Evolutionary conservation across 1,284 basidiomycete genomes (phyloP), one percentile per base, ranked within the genome.

Genomic region (Puccinia hordei): DNA sequence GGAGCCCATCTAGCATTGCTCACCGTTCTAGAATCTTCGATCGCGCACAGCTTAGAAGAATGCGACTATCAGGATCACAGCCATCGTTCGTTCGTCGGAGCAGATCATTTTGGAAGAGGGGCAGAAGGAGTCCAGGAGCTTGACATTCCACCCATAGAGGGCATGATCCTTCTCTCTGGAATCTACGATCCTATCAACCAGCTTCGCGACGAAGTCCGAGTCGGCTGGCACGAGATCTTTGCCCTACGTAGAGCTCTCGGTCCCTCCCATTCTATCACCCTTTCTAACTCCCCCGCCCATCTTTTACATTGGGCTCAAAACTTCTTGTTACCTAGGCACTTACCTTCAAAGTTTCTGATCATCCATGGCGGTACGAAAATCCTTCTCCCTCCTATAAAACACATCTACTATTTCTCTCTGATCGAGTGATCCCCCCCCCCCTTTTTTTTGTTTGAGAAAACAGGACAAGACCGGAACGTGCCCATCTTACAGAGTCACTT

Each of bases 21-120:
- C 35, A 85, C 85, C 15, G 79, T 86, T 10, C 82, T 85, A 6
- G 85, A 87, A 69, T 84, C 85, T 77, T 85, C 86, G n/a, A 85
- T 86, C 22, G 85, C 86, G 30, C 46, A 53, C n/a, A 59, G 49
- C 41, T 0, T 49, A 15, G 63, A 13, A 4, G 61, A 2, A 8
- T 17, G 38, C 8, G 61, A 10, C 15, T 38, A 38, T 24, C n/a
- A n/a, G n/a, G n/a, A n/a, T n/a, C n/a, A n/a, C n/a, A n/a, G n/a
- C 41, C 68, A 24, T 27, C 19, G 6, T 38, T 44, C 65, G 46
- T 24, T 22, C 35, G 51, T 27, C 30, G 38, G 38, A 41, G 38
- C 38, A 41, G 38, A 12, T 41, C 38, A 4, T 4, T 12, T 41
- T 4, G 38, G 6, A 4, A 12, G 12, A 4, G 38, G 38, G 6